Evolutionary conservation across 2,329 filamentous ascomycete species (phyloP), one percentile per base, ranked within the genome.

Genomic region (Erysiphe neolycopersici): DNA sequence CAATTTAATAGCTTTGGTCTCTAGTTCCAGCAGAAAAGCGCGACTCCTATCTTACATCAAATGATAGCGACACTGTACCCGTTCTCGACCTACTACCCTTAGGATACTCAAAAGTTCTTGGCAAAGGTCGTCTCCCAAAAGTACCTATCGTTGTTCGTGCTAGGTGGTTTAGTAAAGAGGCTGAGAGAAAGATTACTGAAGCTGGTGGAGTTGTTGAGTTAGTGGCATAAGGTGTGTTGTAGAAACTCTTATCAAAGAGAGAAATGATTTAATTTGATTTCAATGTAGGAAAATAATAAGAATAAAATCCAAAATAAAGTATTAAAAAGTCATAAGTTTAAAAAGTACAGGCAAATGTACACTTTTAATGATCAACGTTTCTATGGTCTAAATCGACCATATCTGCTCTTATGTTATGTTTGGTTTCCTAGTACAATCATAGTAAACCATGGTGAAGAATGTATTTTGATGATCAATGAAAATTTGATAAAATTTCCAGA

Each of bases 171-270:
- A 84, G 77, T 73, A 79, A 80, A 63, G 77, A 93, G 64, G 89
- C 89, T 55, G 89, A 98, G 79, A 73, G 82, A 70, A 98, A 98
- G 80, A 94, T 98, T 68, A 92, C 81, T 64, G 83, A 89, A 66
- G 87, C 85, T 59, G 89, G 89, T 65, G 87, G 87, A 67, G 81
- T 93, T 60, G 71, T 92, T 59, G 83, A 94, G 74, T 73, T 94
- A 63, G 82, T 94, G 61, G 85, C 84, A 67, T 94, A 79, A 71
- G 47, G 40, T 18, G 31, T 26, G 26, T 33, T 17, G 32, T 42
- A 32, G 22, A 26, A 26, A 26, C 22, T 26, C 8, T 4, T 5
- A 26, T 26, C 8, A 26, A 5, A 26, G 22, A 5, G 22, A 26
- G 6, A 26, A 26, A 9, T 26, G 22, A 9, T 26, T 26, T 26